Evolutionary conservation across 306 rosid genomes (phyloP), one percentile per base, ranked within the genome.

Genomic region (Biancaea sappan): DNA sequence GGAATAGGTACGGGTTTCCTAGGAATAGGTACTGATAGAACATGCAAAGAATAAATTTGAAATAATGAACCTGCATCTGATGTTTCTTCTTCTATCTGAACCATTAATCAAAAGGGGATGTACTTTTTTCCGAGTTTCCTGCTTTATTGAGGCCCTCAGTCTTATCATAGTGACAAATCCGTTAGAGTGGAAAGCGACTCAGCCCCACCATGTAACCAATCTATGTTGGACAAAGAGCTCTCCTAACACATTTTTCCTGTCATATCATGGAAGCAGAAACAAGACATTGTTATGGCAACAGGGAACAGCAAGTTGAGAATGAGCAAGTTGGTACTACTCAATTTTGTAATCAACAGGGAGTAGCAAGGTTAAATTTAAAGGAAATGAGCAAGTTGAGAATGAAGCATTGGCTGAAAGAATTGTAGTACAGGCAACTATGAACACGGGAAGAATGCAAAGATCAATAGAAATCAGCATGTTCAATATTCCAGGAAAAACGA

Each of bases 141-240:
- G 16, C 32, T 53, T 53, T 32, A n/a, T 60, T 0, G 22, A 88
- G 89, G 41, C 87, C 95, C 95, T 85, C 78, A 88, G 79, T 66
- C 97, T 97, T 90, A 91, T 15, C 76, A 87, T 96, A 68, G 88
- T 86, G 83, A 88, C 68, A 94, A 65, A 73, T 89, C 90, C 63
- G 91, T 91, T 41, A 90, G 85, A 66, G 95, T 80, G 79, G 91
- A 94, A 78, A 89, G 88, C 0, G 93, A 88, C 82, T 90, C 93
- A 41, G 95, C 93, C 26, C 95, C 96, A 15, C 97, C 93, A 35
- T 88, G 94, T 64, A 91, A 88, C 96, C 94, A 92, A 53, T 94
- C 97, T 54, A 89, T 91, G 58, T 92, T 89, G 11, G 98, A 87
- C 86, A 94, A 77, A 48, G 97, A 90, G 71, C 97, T 91, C 24